Base-by-base conservation (phyloP, 2,329 filamentous ascomycete species). In the Alternaria conjuncta region DNA sequence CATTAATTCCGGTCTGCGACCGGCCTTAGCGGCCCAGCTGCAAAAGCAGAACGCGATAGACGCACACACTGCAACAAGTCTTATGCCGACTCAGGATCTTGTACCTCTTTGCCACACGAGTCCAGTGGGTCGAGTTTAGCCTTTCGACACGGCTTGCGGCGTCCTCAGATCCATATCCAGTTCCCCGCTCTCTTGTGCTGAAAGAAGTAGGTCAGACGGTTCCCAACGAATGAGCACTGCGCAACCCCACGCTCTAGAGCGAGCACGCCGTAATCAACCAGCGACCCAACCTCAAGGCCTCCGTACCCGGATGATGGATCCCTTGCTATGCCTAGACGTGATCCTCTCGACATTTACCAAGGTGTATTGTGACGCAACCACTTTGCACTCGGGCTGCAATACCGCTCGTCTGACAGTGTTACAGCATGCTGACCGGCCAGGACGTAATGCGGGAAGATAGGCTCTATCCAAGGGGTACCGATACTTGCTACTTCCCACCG, bases 141-240 rank as follows among this genome's bases (percentile, higher is more conserved):
- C 70, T 65, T 63, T 69, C 69, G 66, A 57, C 65, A 69, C 64
- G 57, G 63, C 64, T 46, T 66, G 67, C 64, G 56, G 61, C 61
- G 47, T 66, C 59, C 57, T 63, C 41, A 60, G 46, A 61, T 57
- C 46, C 60, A 61, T 61, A 60, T 56, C 51, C 44, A 51, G 41
- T 58, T 63, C 56, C 57, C 65, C 58, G 56, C 61, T 55, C 54
- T 47, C 44, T 55, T 45, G 32, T 30, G 60, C 70, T 68, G 50
- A 63, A 69, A 68, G 54, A 68, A 72, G 72, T 67, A 75, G 72
- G 71, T 73, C 66, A 70, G 67, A 73, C 71, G 68, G 69, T 55
- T 36, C 59, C 54, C 45, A 41, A 44, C 56, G 57, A 66, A 61
- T 60, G 57, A 58, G 63, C 59, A 49, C 53, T 36, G 43, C 50